Conservation (phyloP, 2,329 filamentous ascomycete genomes). For the Neonectria ditissima region DNA sequence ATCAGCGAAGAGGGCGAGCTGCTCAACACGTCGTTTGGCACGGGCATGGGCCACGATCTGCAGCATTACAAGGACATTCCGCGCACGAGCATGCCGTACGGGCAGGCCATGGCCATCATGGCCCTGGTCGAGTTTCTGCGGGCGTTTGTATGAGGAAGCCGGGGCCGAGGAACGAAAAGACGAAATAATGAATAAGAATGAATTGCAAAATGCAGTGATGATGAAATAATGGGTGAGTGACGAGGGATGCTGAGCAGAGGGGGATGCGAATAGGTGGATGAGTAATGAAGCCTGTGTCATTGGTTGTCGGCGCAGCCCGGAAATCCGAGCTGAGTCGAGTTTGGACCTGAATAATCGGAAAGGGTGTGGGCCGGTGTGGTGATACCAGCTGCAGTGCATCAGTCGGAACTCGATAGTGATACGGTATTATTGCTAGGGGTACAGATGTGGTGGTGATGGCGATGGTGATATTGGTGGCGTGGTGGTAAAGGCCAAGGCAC, state of each 20-base stretch:
- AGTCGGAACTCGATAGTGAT: too few relatives aligned
- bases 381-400: too few relatives aligned
- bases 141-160: constrained; percentile 50
- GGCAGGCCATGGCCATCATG: constrained; percentile 88
- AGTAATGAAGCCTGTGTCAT: not conserved
- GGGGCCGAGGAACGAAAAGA: too few relatives aligned
- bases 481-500: not conserved
- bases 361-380: not conserved
- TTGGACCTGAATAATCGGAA: not conserved
- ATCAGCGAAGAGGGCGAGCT: constrained; percentile 77
- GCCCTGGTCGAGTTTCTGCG: constrained; percentile 79
- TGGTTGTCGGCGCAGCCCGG: not conserved
- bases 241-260: too few relatives aligned
- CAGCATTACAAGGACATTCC: constrained; percentile 84
- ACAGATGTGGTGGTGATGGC: not conserved
- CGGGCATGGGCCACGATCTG: constrained; percentile 78
- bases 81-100: constrained; percentile 85
- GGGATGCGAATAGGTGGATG: too few relatives aligned
- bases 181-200: not conserved
- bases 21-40: constrained; percentile 81
- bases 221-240: not conserved
- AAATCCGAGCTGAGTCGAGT: not conserved
- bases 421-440: not conserved
- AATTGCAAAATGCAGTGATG: not conserved
- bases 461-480: not conserved